These are phyloP conservation scores for Starmerella kuoi DNA, from an alignment of 805 yeast genomes.

Conservation along the genomic window DNA sequence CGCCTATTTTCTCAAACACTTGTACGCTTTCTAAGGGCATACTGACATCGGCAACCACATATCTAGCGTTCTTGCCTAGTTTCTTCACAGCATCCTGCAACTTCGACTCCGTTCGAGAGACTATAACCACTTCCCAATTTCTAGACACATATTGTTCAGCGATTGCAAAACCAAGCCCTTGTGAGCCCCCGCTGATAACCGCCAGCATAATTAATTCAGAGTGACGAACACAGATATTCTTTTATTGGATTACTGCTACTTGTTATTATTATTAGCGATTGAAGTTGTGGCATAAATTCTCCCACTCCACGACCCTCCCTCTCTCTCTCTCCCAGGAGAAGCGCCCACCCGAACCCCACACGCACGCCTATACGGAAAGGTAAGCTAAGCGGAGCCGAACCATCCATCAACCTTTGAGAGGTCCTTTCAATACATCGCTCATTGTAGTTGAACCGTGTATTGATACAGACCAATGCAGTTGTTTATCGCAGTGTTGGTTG, in stretches of 20 bases:
- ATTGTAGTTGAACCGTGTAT: too few species aligned
- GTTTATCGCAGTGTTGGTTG: slow-evolving; percentile 1
- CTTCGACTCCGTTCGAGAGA: slow-evolving; percentile 62
- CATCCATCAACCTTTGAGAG: too few species aligned
- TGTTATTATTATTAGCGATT: too few species aligned
- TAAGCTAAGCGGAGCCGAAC: too few species aligned
- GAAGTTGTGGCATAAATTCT: too few species aligned
- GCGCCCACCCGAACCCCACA: too few species aligned
- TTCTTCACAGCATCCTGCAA: slow-evolving; percentile 39
- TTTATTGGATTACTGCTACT: background rate
- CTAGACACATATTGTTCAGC: slow-evolving; percentile 44
- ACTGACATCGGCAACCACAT: slow-evolving; percentile 55
- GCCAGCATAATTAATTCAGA: slow-evolving; percentile 37
- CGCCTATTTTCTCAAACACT: slow-evolving; percentile 33
- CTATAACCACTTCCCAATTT: slow-evolving; percentile 57
- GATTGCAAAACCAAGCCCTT: slow-evolving; percentile 77
- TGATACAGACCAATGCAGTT: background rate
- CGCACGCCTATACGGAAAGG: too few species aligned
- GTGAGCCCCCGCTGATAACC: slow-evolving; percentile 86
- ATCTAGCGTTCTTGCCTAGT: slow-evolving; percentile 32
- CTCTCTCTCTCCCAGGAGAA: too few species aligned
- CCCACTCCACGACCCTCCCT: too few species aligned
- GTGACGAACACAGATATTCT: background rate
- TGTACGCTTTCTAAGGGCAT: slow-evolving; percentile 38
- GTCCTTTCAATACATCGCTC: too few species aligned